phyloP scores from a whole-genome alignment of 768 basidiomycete genomes.

The Lactarius deliciosus region DNA sequence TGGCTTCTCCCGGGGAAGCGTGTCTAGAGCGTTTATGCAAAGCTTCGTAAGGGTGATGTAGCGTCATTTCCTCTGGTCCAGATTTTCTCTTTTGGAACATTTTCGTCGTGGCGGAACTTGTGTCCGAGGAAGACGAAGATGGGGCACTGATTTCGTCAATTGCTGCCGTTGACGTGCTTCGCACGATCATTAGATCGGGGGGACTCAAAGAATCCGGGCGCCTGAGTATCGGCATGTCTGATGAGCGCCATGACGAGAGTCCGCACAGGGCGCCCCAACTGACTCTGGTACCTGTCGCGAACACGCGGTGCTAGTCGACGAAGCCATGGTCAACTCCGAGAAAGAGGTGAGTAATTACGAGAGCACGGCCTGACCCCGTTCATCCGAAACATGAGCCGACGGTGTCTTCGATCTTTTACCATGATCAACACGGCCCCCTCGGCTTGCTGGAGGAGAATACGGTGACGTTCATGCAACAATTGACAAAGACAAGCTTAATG shows the following conservation, averaged over 20 bases:
- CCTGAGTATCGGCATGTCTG: too few species aligned
- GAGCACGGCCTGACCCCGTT: not conserved
- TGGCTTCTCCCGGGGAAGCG: slow-evolving; percentile 29
- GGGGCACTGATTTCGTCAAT: too few species aligned
- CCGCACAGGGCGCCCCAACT: too few species aligned
- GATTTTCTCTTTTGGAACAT: not conserved
- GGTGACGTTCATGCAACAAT: slow-evolving; percentile 72
- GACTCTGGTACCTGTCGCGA: too few species aligned
- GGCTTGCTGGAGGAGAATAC: slow-evolving; percentile 70
- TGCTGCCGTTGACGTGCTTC: not conserved
- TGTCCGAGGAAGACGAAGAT: too few species aligned
- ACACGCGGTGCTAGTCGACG: too few species aligned
- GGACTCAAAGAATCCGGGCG: too few species aligned
- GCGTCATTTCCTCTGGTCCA: not conserved
- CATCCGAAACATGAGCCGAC: not conserved
- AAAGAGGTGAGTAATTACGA: not conserved
- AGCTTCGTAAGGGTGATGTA: not conserved
- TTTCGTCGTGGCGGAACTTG: too few species aligned
- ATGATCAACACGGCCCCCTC: slow-evolving; percentile 33
- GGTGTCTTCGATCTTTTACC: not conserved
- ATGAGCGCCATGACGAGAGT: too few species aligned
- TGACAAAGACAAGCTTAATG: slow-evolving; percentile 60
- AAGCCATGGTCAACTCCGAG: too few species aligned
- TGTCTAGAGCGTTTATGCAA: not conserved
- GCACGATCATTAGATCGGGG: not conserved